Base-by-base conservation (phyloP, 768 basidiomycete species). In the Podaxis carcinomalis region DNA sequence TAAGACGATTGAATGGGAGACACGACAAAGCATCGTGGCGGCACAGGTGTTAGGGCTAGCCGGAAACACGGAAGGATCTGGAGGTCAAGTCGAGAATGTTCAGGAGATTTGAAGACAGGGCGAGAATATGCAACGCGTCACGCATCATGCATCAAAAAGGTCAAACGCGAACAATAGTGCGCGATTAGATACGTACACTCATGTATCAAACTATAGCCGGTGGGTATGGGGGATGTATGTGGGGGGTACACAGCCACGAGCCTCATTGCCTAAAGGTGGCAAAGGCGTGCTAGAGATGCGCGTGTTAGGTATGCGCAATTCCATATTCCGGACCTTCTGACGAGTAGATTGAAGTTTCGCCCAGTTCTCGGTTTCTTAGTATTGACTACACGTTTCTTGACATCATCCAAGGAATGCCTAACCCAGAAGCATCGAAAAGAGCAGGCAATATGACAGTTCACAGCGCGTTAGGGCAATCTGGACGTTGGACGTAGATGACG, bases 21-120 rank as follows among this genome's bases (percentile, higher is more conserved):
- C 57, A 32, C 57, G 51, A 49, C 57, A 40, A 51, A 39, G 57
- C 57, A 51, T 59, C 57, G 57, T 59, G 57, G 23, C 7, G 14
- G 13, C 54, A 39, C 54, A 55, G 54, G 51, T 51, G 14, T 16
- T 6, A 35, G 28, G 27, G 5, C 28, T 14, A 35, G 51, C 5
- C 51, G 16, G 28, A n/a, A 32, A 32, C 25, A 19, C 21, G 36
- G 40, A 56, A 21, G 6, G 19, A 14, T 11, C 11, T 21, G 16
- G 51, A 37, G 28, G 21, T 39, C 23, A 56, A 40, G 40, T 56
- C 39, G 13, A 49, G 9, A 46, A 50, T 13, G 21, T 16, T 39
- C 19, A 57, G 28, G 3, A 13, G 3, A 49, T 14, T 23, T n/a
- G 47, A 27, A 35, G 50, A 5, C 19, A 23, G 47, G 21, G 47